Evolutionary conservation across 2,329 filamentous ascomycete species (phyloP), one percentile per base, ranked within the genome.

Genomic region (Zopfia rhizophila): DNA sequence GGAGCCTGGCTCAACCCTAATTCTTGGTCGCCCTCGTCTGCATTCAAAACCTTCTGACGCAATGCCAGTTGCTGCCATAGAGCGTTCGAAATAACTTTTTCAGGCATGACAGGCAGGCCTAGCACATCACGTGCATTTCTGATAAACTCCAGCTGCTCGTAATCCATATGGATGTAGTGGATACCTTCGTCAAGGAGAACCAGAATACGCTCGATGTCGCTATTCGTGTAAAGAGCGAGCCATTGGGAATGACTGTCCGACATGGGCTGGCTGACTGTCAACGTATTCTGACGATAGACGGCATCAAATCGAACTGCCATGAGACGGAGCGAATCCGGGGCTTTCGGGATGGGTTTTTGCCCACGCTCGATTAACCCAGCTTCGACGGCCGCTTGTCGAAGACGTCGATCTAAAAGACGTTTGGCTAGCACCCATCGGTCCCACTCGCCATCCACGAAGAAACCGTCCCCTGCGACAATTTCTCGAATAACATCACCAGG

Each of bases 31-130:
- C 68, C 59, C 16, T 82, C 77, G 13, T 73, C 69, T 3, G 80
- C 77, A 51, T 81, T 82, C 38, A 83, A 60, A 3, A 84, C 78
- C 37, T 72, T 77, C 52, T 83, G 81, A 8, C 81, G 73, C 3
- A 84, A 70, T 40, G 81, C 79, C 59, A 83, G 78, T 49, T 81
- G 77, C 67, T 81, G 80, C 82, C 82, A 84, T 6, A 84, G 61
- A 2, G 81, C 81, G 55, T 80, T 78, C 3, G 74, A 78, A 25
- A 83, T 78, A 33, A 82, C 78, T 41, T 76, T 76, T 38, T 83
- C 80, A 1, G 80, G 78, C 62, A 83, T 72, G 23, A 83, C 74
- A 2, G 80, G 80, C 3, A 82, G 63, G 3, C 80, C 80, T 35
- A 84, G 74, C 11, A 78, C 66, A 55, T 84, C 81, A 31, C 75